Conservation (phyloP, 2,329 filamentous ascomycete genomes). For the Pseudogymnoascus sp. region DNA sequence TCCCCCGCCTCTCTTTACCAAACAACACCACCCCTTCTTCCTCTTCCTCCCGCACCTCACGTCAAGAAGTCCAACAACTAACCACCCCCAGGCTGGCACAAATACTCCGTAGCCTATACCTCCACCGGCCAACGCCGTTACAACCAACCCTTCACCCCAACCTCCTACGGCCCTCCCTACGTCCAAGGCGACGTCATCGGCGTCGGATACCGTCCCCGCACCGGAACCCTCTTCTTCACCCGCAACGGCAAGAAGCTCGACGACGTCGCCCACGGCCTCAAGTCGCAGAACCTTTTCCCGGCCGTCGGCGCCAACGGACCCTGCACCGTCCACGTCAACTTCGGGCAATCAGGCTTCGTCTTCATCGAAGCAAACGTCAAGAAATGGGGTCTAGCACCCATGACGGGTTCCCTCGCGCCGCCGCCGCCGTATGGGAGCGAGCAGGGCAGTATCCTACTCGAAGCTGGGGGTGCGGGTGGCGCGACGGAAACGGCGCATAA, state of each 20-base stretch:
- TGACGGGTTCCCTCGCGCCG: conserved; percentile 88
- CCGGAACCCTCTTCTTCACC: conserved; percentile 94
- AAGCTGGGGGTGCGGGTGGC: conserved; percentile 57
- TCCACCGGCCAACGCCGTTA: conserved; percentile 79
- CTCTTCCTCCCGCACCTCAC: background rate
- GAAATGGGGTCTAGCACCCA: conserved; percentile 96
- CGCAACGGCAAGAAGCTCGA: conserved; percentile 96
- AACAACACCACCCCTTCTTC: background rate
- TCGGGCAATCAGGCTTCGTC: conserved; percentile 94
- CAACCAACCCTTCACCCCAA: conserved; percentile 82
- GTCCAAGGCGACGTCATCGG: conserved; percentile 94
- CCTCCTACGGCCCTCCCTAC: conserved; percentile 72
- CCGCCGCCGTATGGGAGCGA: conserved; percentile 95
- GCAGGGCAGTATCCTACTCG: conserved; percentile 89
- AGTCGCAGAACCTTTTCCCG: conserved; percentile 94
- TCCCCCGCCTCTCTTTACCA: background rate
- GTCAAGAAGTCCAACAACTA: conserved; percentile 9
- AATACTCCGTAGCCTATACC: conserved; percentile 82
- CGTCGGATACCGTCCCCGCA: conserved; percentile 88
- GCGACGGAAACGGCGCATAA: conserved; percentile 39
- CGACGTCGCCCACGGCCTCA: conserved; percentile 85
- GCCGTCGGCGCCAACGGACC: conserved; percentile 95
- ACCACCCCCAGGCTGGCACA: conserved; percentile 65
- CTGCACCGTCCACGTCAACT: conserved; percentile 89
- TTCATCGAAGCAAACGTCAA: conserved; percentile 99